These are phyloP conservation scores for Starmerella davenportii DNA, from an alignment of 805 yeast species.

Conservation along the genomic window DNA sequence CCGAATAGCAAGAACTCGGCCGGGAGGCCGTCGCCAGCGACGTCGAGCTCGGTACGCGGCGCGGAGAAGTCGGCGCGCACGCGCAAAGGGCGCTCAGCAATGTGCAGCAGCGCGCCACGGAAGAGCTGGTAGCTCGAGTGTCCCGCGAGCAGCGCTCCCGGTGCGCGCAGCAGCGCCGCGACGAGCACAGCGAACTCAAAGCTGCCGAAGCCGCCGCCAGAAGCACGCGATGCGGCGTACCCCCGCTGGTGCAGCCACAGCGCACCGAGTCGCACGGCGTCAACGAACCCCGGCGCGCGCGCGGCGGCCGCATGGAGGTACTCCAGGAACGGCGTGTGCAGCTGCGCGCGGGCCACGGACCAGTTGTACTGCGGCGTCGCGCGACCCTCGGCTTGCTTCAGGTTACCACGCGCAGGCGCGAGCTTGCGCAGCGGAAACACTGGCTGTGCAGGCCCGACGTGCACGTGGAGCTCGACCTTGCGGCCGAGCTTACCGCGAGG, in stretches of 20 bases:
- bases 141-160: slow-evolving; percentile 68
- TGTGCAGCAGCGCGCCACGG: slow-evolving; percentile 65
- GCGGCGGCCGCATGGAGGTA: slow-evolving; percentile 51
- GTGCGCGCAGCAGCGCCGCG: slow-evolving; percentile 54
- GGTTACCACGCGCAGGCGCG: slow-evolving; percentile 62
- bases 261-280: slow-evolving; percentile 72
- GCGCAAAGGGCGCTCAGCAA: slow-evolving; percentile 34
- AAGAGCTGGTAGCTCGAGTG: slow-evolving; percentile 86
- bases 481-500: slow-evolving; percentile 13
- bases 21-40: slow-evolving; percentile 2
- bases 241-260: slow-evolving; percentile 86
- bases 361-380: slow-evolving; percentile 84
- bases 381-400: slow-evolving; percentile 27
- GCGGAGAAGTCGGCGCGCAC: slow-evolving; percentile 1
- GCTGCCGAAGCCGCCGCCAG: slow-evolving; percentile 71
- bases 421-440: slow-evolving; percentile 60
- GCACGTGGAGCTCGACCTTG: slow-evolving; percentile 52
- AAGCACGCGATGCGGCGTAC: slow-evolving; percentile 38
- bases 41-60: background rate
- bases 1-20: slow-evolving; percentile 6
- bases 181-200: slow-evolving; percentile 71
- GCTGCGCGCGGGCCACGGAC: slow-evolving; percentile 49
- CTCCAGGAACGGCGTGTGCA: slow-evolving; percentile 53
- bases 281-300: slow-evolving; percentile 47
- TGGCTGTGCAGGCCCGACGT: slow-evolving; percentile 52